Percentiles rank a stretch among this genome's conserved stretches.
phyloP scores from a whole-genome alignment of 2,329 filamentous ascomycete genomes.

The Grosmannia huntii region DNA sequence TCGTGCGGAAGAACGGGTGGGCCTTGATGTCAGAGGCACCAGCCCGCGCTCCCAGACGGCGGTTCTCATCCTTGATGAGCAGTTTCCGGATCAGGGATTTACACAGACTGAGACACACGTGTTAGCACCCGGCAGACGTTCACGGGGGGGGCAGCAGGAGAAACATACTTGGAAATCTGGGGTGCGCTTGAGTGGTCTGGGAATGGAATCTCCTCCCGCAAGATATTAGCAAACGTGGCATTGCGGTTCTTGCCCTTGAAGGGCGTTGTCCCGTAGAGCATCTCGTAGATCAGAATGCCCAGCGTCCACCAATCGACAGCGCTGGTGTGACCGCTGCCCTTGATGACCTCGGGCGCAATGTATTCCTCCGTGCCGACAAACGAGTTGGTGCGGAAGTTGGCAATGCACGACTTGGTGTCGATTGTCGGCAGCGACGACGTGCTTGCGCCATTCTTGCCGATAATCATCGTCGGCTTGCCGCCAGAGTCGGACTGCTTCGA shows the following conservation, averaged over 20 bases:
- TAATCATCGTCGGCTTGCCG: slow-evolving; percentile 95
- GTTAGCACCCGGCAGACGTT: slow-evolving; percentile 5
- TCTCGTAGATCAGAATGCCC: slow-evolving; percentile 95
- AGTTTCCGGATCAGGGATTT: slow-evolving; percentile 95
- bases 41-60: slow-evolving; percentile 81
- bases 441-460: slow-evolving; percentile 78
- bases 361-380: slow-evolving; percentile 99
- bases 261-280: slow-evolving; percentile 95
- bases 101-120: slow-evolving; percentile 53
- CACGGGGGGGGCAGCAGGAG: not conserved
- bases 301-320: slow-evolving; percentile 99
- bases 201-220: slow-evolving; percentile 91
- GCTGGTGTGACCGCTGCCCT: slow-evolving; percentile 94
- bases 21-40: slow-evolving; percentile 94
- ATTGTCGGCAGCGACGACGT: slow-evolving; percentile 86
- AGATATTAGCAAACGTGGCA: slow-evolving; percentile 93
- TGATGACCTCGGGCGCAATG: slow-evolving; percentile 97
- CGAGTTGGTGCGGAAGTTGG: slow-evolving; percentile 94
- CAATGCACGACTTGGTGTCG: slow-evolving; percentile 96
- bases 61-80: slow-evolving; percentile 93
- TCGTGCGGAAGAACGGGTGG: slow-evolving; percentile 91
- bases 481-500: slow-evolving; percentile 95
- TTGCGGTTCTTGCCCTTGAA: slow-evolving; percentile 99
- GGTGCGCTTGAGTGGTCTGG: slow-evolving; percentile 76
- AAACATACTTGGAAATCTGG: slow-evolving; percentile 78